These are phyloP conservation scores for Coprinopsis cinerea DNA, from an alignment of 768 basidiomycete species.

Conservation along the genomic window DNA sequence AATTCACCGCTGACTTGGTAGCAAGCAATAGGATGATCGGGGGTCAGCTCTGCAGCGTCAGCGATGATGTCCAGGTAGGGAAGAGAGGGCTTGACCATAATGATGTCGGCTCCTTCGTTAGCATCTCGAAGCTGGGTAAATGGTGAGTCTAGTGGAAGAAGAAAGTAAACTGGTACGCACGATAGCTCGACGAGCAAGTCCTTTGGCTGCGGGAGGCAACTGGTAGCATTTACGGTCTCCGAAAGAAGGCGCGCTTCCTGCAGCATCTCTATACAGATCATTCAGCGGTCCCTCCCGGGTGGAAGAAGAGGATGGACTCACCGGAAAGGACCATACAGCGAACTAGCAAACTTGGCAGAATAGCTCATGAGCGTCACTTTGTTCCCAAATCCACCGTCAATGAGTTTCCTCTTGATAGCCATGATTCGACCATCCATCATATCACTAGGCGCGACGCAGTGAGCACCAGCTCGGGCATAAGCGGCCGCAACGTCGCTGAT, in stretches of 20 bases:
- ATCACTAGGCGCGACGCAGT: slow-evolving; percentile 97
- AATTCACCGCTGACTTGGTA: slow-evolving; percentile 98
- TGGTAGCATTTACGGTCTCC: slow-evolving; percentile 98
- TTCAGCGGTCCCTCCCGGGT: slow-evolving; percentile 1
- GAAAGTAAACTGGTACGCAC: slow-evolving; percentile 40
- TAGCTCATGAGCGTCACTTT: slow-evolving; percentile 93
- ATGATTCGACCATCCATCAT: slow-evolving; percentile 99
- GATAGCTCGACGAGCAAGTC: slow-evolving; percentile 89
- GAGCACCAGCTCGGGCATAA: slow-evolving; percentile 94
- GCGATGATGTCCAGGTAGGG: slow-evolving; percentile 97
- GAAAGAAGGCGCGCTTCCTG: slow-evolving; percentile 90
- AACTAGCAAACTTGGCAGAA: slow-evolving; percentile 95
- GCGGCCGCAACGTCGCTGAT: slow-evolving; percentile 88
- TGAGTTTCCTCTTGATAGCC: slow-evolving; percentile 81
- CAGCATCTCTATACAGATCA: slow-evolving; percentile 72
- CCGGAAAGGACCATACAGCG: slow-evolving; percentile 95
- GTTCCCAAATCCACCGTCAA: slow-evolving; percentile 81
- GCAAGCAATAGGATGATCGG: slow-evolving; percentile 89
- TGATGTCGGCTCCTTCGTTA: slow-evolving; percentile 90
- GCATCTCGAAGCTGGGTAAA: slow-evolving; percentile 71
- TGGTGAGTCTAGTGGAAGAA: slow-evolving; percentile 3
- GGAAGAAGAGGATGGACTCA: slow-evolving; percentile 23
- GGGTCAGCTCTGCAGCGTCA: slow-evolving; percentile 75
- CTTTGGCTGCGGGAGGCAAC: slow-evolving; percentile 82
- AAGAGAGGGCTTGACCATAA: slow-evolving; percentile 97